These are phyloP conservation scores for Blastobotrys niveus DNA, from an alignment of 1,139 yeast genomes.

Conservation along the genomic window DNA sequence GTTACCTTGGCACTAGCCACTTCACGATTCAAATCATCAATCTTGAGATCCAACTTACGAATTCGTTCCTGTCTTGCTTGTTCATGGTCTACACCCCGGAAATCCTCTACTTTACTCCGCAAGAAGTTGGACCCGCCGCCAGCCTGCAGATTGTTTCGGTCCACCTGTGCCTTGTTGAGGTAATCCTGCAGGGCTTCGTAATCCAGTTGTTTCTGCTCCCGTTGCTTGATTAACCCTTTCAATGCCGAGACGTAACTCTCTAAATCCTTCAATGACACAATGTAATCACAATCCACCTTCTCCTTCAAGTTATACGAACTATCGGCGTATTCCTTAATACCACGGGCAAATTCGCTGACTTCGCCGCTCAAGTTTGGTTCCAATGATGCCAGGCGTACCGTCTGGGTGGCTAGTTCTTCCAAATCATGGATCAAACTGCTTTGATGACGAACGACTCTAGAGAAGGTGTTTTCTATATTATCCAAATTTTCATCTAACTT, in stretches of 20 bases:
- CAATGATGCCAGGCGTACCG: constrained; percentile 59
- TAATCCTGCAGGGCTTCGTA: constrained; percentile 81
- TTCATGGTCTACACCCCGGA: constrained; percentile 57
- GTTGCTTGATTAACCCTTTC: constrained; percentile 68
- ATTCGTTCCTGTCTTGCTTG: constrained; percentile 49
- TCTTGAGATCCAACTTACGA: constrained; percentile 49
- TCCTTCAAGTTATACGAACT: constrained; percentile 48
- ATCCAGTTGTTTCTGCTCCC: constrained; percentile 88
- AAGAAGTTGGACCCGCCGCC: constrained; percentile 48
- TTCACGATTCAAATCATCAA: constrained; percentile 51
- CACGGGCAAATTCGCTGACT: constrained; percentile 49
- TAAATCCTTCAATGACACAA: constrained; percentile 78
- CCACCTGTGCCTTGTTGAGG: constrained; percentile 60
- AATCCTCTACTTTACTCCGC: constrained; percentile 51
- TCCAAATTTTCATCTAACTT: constrained; percentile 76
- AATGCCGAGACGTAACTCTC: constrained; percentile 78
- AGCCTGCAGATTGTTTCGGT: constrained; percentile 56
- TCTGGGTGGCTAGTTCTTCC: constrained; percentile 62
- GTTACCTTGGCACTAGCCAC: constrained; percentile 63
- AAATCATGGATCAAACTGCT: constrained; percentile 69
- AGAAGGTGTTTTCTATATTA: constrained; percentile 72
- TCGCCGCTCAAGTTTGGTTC: constrained; percentile 45
- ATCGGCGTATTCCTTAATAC: constrained; percentile 45
- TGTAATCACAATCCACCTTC: constrained; percentile 72
- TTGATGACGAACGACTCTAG: constrained; percentile 67